These are phyloP conservation scores for Phytophthora cactorum DNA, from an alignment of 352 stramenopile species.

Conservation along the genomic window DNA sequence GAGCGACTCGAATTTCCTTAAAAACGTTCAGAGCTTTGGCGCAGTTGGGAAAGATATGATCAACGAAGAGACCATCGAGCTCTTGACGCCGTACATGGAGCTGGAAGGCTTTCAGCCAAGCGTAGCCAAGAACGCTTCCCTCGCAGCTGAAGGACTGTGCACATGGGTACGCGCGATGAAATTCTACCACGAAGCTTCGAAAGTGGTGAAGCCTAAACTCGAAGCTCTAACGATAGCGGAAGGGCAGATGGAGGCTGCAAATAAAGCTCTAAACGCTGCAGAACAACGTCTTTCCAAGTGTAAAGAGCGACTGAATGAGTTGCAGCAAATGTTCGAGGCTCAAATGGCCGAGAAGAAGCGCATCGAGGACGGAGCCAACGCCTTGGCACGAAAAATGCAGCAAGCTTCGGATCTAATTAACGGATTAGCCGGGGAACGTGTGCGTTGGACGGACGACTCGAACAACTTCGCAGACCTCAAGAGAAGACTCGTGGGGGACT, in stretches of 20 bases:
- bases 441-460: slow-evolving; percentile 98
- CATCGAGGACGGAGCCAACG: slow-evolving; percentile 96
- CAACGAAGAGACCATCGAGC: slow-evolving; percentile 99
- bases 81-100: slow-evolving; percentile 97
- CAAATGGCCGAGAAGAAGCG: slow-evolving; percentile 97
- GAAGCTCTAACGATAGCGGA: slow-evolving; percentile 97
- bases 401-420: slow-evolving; percentile 97
- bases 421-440: slow-evolving; percentile 94
- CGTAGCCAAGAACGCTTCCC: slow-evolving; percentile 97
- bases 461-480: slow-evolving; percentile 98
- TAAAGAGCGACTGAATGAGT: slow-evolving; percentile 94
- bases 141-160: slow-evolving; percentile 96
- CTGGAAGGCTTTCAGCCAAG: slow-evolving; percentile 95
- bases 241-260: slow-evolving; percentile 97
- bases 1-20: slow-evolving; percentile 97
- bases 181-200: slow-evolving; percentile 98
- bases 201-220: slow-evolving; percentile 99
- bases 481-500: slow-evolving; percentile 96
- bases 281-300: slow-evolving; percentile 94
- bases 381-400: slow-evolving; percentile 97
- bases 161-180: slow-evolving; percentile 99
- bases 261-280: slow-evolving; percentile 95
- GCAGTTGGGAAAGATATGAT: slow-evolving; percentile 97
- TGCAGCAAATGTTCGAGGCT: slow-evolving; percentile 97
- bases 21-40: slow-evolving; percentile 96